Evolutionary conservation across 371 early-diverging fungal genomes (phyloP).

Genomic region (Mortierella sp.): DNA sequence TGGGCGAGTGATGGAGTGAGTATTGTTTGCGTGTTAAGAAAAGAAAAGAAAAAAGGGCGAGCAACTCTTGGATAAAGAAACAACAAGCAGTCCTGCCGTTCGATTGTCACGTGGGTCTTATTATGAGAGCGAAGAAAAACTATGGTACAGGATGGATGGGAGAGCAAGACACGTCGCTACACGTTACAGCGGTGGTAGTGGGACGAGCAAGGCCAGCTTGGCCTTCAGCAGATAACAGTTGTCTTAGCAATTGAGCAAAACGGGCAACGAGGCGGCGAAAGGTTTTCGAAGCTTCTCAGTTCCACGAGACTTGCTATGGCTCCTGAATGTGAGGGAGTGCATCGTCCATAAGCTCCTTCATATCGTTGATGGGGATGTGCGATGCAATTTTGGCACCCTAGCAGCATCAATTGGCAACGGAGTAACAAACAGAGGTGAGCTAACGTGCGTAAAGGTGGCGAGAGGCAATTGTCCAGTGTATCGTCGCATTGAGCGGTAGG

Average conservation of each 20-base stretch:
- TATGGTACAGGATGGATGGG: not conserved
- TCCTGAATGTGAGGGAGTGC: conserved; percentile 22
- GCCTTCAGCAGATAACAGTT: not conserved
- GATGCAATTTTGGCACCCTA: conserved; percentile 28
- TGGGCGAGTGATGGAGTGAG: not conserved
- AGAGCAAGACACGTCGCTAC: too few species aligned
- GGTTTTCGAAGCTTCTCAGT: not conserved
- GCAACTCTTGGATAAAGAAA: not conserved
- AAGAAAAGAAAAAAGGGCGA: not conserved
- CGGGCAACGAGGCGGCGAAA: not conserved
- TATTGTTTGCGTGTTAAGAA: not conserved
- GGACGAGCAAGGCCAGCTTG: not conserved
- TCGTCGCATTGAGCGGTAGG: not conserved
- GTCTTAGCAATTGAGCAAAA: not conserved
- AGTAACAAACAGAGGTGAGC: not conserved
- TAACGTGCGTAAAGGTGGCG: not conserved
- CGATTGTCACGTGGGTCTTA: not conserved
- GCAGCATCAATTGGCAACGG: not conserved
- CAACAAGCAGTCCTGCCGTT: not conserved
- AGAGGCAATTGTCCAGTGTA: not conserved
- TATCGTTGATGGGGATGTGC: conserved; percentile 20
- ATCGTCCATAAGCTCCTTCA: conserved; percentile 25
- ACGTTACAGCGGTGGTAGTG: too few species aligned
- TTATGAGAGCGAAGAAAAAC: not conserved
- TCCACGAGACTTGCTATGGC: conserved; percentile 7